Base-by-base conservation (phyloP, 345 rosid genomes). In the Moringa oleifera region DNA sequence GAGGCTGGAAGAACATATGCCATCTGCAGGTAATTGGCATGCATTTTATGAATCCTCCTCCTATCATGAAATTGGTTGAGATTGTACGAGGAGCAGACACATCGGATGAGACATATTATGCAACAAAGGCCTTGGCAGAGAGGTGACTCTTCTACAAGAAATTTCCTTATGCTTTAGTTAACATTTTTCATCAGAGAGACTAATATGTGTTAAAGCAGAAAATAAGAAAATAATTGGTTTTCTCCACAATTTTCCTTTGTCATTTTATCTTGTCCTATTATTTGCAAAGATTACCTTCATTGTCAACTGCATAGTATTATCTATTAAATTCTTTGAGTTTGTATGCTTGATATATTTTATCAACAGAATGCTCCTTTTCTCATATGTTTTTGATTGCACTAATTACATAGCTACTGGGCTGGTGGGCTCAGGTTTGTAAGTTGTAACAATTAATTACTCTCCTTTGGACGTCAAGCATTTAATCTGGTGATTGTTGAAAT, bases 1-100 rank as follows among this genome's bases (percentile, higher is more conserved):
- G 28, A 9, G 61, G 57, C 62, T 23, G 47, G 25, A 55, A 31
- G 22, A 57, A 56, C 52, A 13, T 61, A 46, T 2, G 55, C n/a
- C 16, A 41, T 57, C 31, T 74, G 62, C 69, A 80, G 98, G 91
- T 88, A 47, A 80, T 93, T 37, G 97, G 97, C 50, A 93, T 93
- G 97, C 97, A 87, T 68, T 90, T 93, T 63, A 88, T 90, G 96
- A 90, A 93, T 73, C 98, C 97, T 74, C 97, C 97, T 66, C 98
- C 98, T n/a, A 21, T 82, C 66, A 93, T 93, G 98, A 90, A 86
- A 75, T 68, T 90, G 46, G 96, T 90, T 23, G 98, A 90, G 87
- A 80, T 93, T 66, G 75, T 93, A 5, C 86, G 88, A 18, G 92
- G 98, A n/a, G 88, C 90, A 0, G 88, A 88, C 59, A 90, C 96